These are phyloP conservation scores for Sporothrix inflata DNA, from an alignment of 2,329 filamentous ascomycete species.

Conservation along the genomic window DNA sequence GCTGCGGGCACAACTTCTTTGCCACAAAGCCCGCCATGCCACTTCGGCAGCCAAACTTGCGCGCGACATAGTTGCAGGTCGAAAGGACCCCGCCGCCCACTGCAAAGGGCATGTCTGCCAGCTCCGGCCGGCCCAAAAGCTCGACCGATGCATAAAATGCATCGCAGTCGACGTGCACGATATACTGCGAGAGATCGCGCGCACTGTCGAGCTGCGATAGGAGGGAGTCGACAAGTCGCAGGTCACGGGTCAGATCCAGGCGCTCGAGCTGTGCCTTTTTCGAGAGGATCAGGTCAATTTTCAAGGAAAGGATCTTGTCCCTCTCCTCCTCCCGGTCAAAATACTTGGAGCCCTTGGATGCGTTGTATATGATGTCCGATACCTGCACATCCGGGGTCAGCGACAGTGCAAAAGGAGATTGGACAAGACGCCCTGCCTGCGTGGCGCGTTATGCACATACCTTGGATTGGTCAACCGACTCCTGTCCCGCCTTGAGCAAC, in stretches of 20 bases:
- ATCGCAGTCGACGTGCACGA: constrained; percentile 95
- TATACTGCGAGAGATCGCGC: constrained; percentile 79
- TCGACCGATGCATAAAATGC: constrained; percentile 97
- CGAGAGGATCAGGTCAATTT: constrained; percentile 77
- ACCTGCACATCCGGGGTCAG: constrained; percentile 55
- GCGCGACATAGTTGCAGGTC: constrained; percentile 83
- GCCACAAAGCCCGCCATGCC: constrained; percentile 97
- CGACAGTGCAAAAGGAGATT: no score
- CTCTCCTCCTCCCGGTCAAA: constrained; percentile 87
- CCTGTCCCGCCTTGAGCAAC: constrained; percentile 90
- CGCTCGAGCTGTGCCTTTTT: constrained; percentile 77
- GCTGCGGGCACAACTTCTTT: constrained; percentile 85
- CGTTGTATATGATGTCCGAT: constrained; percentile 95
- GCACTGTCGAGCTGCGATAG: constrained; percentile 77
- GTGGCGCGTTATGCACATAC: constrained; percentile 45
- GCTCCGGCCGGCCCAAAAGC: constrained; percentile 78
- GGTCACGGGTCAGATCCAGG: constrained; percentile 71
- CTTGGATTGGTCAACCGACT: constrained; percentile 89
- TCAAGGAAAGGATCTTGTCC: constrained; percentile 80
- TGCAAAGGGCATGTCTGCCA: constrained; percentile 85
- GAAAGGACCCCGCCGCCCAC: constrained; percentile 73
- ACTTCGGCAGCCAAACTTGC: constrained; percentile 86
- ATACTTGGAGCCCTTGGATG: constrained; percentile 93
- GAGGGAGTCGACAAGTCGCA: constrained; percentile 77
- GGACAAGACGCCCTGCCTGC: constrained; percentile 6